Conservation (phyloP, 805 yeast genomes). For the Crinitomyces ghanaensis region DNA sequence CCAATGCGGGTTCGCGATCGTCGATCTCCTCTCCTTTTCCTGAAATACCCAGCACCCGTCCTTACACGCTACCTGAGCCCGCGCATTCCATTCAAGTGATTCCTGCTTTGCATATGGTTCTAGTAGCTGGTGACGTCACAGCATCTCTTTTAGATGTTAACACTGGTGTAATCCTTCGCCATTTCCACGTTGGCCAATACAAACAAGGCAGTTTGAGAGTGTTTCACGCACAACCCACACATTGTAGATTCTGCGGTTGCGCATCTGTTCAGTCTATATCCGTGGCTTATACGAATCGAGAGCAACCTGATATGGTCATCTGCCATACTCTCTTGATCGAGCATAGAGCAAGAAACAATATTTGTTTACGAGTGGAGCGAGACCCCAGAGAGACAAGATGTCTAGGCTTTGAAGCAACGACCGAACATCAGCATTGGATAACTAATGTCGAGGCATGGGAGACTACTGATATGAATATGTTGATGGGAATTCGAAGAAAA, state of each 20-base stretch:
- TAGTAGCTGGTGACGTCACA: conserved; percentile 12
- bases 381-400: conserved; percentile 88
- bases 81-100: conserved; percentile 12
- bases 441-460: conserved; percentile 68
- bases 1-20: too few species aligned
- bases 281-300: conserved; percentile 54
- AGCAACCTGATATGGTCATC: conserved; percentile 40
- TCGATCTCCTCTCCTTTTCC: neutral
- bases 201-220: conserved; percentile 51
- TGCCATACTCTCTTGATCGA: conserved; percentile 66
- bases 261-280: conserved; percentile 66
- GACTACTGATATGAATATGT: conserved; percentile 60
- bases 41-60: conserved; percentile 10
- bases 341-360: conserved; percentile 64
- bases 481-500: conserved; percentile 53
- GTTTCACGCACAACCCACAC: conserved; percentile 75
- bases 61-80: conserved; percentile 2
- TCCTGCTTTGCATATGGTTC: conserved; percentile 19
- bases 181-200: conserved; percentile 50
- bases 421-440: conserved; percentile 59
- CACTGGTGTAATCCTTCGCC: conserved; percentile 59
- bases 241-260: conserved; percentile 86
- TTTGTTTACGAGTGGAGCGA: conserved; percentile 83
- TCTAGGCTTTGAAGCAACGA: conserved; percentile 66
- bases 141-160: conserved; percentile 52